Evolutionary conservation across 2,329 filamentous ascomycete species (phyloP), one percentile per base, ranked within the genome.

Genomic region (Westerdykella sp.): DNA sequence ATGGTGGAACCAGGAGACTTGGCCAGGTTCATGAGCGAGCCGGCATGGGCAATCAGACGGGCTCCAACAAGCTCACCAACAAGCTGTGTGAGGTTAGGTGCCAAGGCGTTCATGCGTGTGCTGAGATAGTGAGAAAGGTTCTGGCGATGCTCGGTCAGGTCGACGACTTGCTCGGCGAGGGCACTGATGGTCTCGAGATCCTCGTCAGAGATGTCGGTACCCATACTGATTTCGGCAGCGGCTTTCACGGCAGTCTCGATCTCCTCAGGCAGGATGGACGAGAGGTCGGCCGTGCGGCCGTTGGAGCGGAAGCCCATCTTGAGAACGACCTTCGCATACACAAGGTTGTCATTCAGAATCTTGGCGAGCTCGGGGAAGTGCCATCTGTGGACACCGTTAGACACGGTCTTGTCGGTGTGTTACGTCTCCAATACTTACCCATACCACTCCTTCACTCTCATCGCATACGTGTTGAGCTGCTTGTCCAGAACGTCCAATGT

Each of bases 371-470:
- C 93, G 34, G 93, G 93, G 76, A 97, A 98, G 72, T 97, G 93
- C 93, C 93, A 98, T 35, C 32, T 35, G 9, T 11, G 7, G 32
- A 13, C 7, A 10, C 25, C n/a, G 32, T 35, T 35, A 35, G 16
- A 12, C 25, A 10, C 4, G 7, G 25, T 28, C 4, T 11, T 35
- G 3, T 35, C 32, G 32, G n/a, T 15, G 9, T 15, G 5, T 90
- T 90, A 96, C 3, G 16, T 14, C 10, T 12, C n/a, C 7, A 35
- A 35, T 28, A 28, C 32, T 7, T 35, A 35, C 62, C 93, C 93
- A 67, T 98, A 98, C 93, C 93, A 98, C 71, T 98, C 93, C 81
- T 97, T 97, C 49, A 96, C 89, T 69, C 93, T 80, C 93, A 98
- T 98, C 53, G 93, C 91, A 66, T 96, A 97, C 58, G 87, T 93